Base-by-base conservation (phyloP, 495 filamentous ascomycete genomes). In the Hypoxylon trugodes region DNA sequence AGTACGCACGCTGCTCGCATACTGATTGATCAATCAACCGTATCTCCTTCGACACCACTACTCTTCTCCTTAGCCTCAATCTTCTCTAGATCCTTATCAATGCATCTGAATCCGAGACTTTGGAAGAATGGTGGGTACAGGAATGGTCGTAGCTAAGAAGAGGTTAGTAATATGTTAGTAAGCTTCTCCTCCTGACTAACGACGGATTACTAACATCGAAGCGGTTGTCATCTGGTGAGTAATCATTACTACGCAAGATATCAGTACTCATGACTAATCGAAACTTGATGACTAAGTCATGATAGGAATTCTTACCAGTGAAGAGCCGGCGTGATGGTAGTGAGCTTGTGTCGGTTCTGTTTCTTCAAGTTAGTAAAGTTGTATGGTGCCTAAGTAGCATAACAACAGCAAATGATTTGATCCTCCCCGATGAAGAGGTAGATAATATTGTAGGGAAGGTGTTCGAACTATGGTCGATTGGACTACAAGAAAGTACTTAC, bases 261-360 rank as follows among this genome's bases (percentile, higher is more conserved):
- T 30, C 10, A 30, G 28, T 30, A 30, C 28, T 30, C n/a, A 30
- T 30, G 28, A 30, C 5, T 5, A 30, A 30, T 30, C 10, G 28
- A 30, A 30, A 5, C 10, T 4, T 10, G 28, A 30, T 30, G 10
- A 5, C 28, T 30, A 10, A 10, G 28, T 10, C 28, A 5, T 30
- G 28, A 10, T 30, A 30, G 28, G 28, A 10, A 4, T 30, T 4
- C 28, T 30, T 30, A 30, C 28, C 70, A 72, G 22, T 77, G 74
- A 0, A 76, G 35, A 1, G 79, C 78, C 6, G 88, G 88, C 1
- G 88, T 90, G 3, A 89, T 58, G 0, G 82, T 81, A 1, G 86
- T 89, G 80, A 84, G 84, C 74, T 91, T 91, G 61, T 90, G 87
- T 2, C 89, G 76, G 61, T 77, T 82, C 28, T 30, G 28, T 4